Conservation (phyloP, 192 early-diverging fungal species). For the Spizellomyces punctatus region DNA sequence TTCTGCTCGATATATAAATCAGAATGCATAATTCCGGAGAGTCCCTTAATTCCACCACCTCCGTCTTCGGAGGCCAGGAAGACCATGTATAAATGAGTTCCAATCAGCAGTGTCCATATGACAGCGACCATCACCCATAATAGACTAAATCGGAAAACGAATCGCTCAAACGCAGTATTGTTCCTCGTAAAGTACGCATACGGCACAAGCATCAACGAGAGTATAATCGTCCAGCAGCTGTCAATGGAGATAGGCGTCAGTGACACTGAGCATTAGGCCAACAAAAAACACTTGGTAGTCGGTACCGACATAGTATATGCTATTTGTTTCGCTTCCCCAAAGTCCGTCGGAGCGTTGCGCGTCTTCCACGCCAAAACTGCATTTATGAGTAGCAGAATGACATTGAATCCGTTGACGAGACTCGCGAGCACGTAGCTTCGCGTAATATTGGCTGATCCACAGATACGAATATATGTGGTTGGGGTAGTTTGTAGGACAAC, state of each 20-base stretch:
- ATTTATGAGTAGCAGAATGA: background rate
- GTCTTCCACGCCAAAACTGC: background rate
- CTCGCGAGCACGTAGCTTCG: background rate
- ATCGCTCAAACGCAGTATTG: background rate
- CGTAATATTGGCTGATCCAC: background rate
- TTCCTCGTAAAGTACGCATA: background rate
- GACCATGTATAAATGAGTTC: background rate
- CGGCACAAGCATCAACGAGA: background rate
- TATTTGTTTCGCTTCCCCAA: slow-evolving; percentile 8
- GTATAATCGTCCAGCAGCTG: background rate
- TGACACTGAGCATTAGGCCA: too few species aligned
- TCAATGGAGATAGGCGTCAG: too few species aligned
- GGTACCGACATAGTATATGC: background rate
- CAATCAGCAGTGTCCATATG: background rate
- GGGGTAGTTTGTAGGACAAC: background rate
- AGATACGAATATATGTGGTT: background rate
- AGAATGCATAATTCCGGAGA: too few species aligned
- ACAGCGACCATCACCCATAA: background rate
- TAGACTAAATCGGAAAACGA: background rate
- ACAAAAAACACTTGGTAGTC: too few species aligned
- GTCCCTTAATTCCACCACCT: too few species aligned
- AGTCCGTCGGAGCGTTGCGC: slow-evolving; percentile 2
- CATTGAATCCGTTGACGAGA: background rate
- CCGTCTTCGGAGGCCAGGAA: too few species aligned
- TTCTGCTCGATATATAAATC: too few species aligned